Conservation (phyloP, 192 early-diverging fungal genomes). For the Coemansia sp. region DNA sequence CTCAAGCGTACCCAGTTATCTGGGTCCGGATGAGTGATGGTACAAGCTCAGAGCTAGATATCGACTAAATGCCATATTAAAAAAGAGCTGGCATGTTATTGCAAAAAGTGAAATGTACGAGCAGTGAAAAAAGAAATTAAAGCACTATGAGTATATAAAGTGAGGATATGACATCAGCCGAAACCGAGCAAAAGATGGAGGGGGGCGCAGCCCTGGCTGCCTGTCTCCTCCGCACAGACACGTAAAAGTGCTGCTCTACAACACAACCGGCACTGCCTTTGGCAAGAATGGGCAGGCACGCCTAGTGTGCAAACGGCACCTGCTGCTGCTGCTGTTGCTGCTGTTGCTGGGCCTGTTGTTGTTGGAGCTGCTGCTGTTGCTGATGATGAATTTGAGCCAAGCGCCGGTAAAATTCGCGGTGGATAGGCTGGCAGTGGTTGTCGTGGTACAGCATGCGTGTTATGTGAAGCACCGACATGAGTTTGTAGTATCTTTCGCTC, state of each 20-base stretch:
- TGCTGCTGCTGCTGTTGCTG: slow-evolving; percentile 22
- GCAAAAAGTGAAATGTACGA: background rate
- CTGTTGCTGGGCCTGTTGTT: slow-evolving; percentile 26
- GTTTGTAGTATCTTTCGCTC: slow-evolving; percentile 53
- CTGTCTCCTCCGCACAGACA: too few species aligned
- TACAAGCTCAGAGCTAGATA: background rate
- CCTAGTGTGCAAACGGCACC: slow-evolving; percentile 15
- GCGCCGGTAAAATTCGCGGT: slow-evolving; percentile 50
- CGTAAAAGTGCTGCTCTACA: background rate
- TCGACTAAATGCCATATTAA: background rate
- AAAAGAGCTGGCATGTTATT: background rate
- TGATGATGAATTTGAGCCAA: slow-evolving; percentile 53
- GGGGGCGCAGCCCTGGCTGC: too few species aligned
- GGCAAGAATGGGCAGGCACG: background rate
- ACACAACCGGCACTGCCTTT: background rate
- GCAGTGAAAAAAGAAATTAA: slow-evolving; percentile 1
- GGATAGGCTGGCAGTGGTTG: slow-evolving; percentile 49
- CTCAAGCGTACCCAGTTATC: background rate
- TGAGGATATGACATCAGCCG: background rate
- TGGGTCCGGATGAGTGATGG: background rate
- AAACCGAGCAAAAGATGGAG: background rate
- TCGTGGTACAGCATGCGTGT: slow-evolving; percentile 53
- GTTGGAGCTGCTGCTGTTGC: slow-evolving; percentile 27
- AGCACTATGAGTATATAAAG: slow-evolving; percentile 1
- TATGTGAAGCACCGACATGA: slow-evolving; percentile 55